Conservation (phyloP, 1,139 yeast genomes). For the Pichia cactophila region DNA sequence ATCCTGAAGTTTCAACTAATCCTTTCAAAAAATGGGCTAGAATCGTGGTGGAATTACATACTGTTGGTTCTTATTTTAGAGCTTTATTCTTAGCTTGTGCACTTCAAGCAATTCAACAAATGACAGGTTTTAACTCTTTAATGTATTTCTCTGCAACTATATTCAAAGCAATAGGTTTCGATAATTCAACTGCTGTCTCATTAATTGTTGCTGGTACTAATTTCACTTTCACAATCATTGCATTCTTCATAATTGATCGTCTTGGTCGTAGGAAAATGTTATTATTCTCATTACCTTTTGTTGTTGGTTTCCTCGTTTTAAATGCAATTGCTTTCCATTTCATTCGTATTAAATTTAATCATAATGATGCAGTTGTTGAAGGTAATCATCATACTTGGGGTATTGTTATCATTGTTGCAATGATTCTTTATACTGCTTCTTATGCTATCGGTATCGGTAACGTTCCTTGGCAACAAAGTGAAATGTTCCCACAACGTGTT, state of each 20-base stretch:
- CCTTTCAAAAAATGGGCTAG: conserved; percentile 49
- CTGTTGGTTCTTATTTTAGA: conserved; percentile 73
- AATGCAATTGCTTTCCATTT: conserved; percentile 88
- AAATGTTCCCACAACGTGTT: conserved; percentile 84
- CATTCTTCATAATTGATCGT: conserved; percentile 74
- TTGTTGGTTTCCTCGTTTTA: conserved; percentile 66
- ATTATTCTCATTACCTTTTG: conserved; percentile 67
- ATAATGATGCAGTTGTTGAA: conserved; percentile 37
- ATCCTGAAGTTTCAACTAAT: conserved; percentile 28
- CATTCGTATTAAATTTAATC: conserved; percentile 51
- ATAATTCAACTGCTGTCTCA: conserved; percentile 86
- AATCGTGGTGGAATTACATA: conserved; percentile 62
- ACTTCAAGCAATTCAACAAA: conserved; percentile 90
- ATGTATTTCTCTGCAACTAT: conserved; percentile 92
- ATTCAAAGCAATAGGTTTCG: conserved; percentile 81
- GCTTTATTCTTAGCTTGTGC: conserved; percentile 88
- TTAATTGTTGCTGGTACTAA: conserved; percentile 88
- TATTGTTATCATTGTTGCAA: conserved; percentile 70
- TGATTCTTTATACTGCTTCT: conserved; percentile 80
- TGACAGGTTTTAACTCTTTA: conserved; percentile 89
- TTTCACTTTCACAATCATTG: conserved; percentile 74
- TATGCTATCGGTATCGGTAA: conserved; percentile 94
- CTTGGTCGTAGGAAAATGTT: conserved; percentile 81
- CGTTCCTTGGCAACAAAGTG: conserved; percentile 98
- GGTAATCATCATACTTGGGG: conserved; percentile 71